Percentiles rank a stretch among this genome's conserved stretches.
These are phyloP conservation scores for Tarenaya hassleriana DNA, from an alignment of 345 rosid species.

Conservation along the genomic window DNA sequence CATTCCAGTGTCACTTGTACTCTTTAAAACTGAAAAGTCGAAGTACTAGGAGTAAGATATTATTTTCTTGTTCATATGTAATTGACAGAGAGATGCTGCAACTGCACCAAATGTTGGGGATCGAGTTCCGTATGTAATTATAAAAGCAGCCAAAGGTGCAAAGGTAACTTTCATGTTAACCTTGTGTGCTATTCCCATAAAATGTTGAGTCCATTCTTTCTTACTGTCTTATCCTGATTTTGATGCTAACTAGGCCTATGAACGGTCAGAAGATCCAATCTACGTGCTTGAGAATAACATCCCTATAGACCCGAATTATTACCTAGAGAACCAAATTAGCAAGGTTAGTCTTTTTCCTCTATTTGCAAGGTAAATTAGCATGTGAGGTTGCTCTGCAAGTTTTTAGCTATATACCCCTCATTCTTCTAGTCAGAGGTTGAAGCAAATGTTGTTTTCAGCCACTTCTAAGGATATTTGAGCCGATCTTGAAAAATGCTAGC, in stretches of 20 bases:
- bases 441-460: constrained; percentile 51
- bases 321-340: constrained; percentile 90
- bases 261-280: constrained; percentile 92
- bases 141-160: constrained; percentile 95
- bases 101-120: constrained; percentile 99
- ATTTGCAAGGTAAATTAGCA: constrained; percentile 45
- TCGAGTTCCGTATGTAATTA: constrained; percentile 89
- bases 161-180: constrained; percentile 47
- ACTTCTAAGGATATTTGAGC: constrained; percentile 89
- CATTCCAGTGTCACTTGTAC: constrained; percentile 9
- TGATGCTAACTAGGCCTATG: constrained; percentile 65
- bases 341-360: constrained; percentile 49
- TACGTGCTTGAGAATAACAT: constrained; percentile 86
- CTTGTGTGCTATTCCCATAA: background rate
- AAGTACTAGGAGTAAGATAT: background rate
- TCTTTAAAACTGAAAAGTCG: constrained; percentile 11
- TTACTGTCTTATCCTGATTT: constrained; percentile 10
- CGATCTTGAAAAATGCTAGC: constrained; percentile 92
- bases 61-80: constrained; percentile 17
- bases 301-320: constrained; percentile 89
- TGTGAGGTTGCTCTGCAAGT: constrained; percentile 13
- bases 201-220: constrained; percentile 3
- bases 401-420: constrained; percentile 4
- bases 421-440: constrained; percentile 12
- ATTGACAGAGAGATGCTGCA: constrained; percentile 87